These are phyloP conservation scores for Cryptococcus sp. DNA, from an alignment of 1,284 basidiomycete genomes.

Conservation along the genomic window DNA sequence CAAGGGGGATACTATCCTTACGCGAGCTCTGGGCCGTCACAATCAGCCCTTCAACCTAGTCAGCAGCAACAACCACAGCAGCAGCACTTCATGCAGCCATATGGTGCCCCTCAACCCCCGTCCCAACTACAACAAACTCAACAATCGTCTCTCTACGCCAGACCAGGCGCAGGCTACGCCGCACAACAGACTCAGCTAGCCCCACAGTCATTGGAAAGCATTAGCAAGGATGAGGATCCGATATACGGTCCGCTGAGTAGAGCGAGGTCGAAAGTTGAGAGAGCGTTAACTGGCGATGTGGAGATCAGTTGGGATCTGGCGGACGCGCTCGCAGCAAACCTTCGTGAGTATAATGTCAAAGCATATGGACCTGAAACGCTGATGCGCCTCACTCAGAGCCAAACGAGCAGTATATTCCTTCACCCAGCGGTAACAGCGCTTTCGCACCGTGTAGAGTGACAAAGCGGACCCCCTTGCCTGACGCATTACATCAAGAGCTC, in stretches of 20 bases:
- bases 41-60: not conserved
- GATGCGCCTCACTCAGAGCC: not conserved
- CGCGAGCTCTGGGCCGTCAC: not conserved
- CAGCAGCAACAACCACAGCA: conserved; percentile 5
- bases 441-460: conserved; percentile 17
- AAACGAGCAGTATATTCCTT: conserved; percentile 8
- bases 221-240: conserved; percentile 42
- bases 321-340: conserved; percentile 12
- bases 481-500: conserved; percentile 47
- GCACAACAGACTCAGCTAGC: conserved; percentile 15
- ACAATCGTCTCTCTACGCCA: not conserved
- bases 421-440: conserved; percentile 8
- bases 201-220: conserved; percentile 40
- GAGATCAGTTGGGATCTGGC: conserved; percentile 46
- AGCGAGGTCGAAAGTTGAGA: conserved; percentile 41
- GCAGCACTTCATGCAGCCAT: conserved; percentile 5
- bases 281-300: conserved; percentile 37
- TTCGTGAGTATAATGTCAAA: no score
- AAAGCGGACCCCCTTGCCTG: conserved; percentile 42
- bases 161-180: not conserved
- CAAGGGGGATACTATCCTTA: not conserved
- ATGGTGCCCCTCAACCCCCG: conserved; percentile 3
- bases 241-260: conserved; percentile 44
- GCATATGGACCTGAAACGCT: not conserved
- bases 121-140: conserved; percentile 11